A percentile compares a stretch with the other conserved stretches of the same genome.
These are phyloP conservation scores for Bacterosira constricta DNA, from an alignment of 108 stramenopile species.

Conservation along the genomic window DNA sequence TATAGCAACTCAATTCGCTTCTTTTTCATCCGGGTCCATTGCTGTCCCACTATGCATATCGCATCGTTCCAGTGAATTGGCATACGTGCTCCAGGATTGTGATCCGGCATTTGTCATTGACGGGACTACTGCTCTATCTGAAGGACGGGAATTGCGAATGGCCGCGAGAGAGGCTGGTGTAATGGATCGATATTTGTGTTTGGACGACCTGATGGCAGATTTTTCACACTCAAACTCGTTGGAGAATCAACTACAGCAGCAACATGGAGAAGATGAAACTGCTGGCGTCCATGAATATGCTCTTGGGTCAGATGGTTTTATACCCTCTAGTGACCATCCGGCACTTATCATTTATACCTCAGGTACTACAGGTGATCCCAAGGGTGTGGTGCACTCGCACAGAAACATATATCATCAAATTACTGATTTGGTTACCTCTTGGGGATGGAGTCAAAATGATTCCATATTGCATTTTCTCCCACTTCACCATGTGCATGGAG, in stretches of 20 bases:
- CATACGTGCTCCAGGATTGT: constrained; percentile 17
- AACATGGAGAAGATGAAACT: not conserved
- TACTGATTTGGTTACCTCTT: constrained; percentile 49
- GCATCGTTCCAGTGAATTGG: constrained; percentile 8
- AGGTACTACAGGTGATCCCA: constrained; percentile 95
- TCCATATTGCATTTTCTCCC: constrained; percentile 50
- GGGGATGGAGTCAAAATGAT: constrained; percentile 51
- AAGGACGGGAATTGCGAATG: constrained; percentile 4
- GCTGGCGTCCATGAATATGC: not conserved
- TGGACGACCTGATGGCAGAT: constrained; percentile 16
- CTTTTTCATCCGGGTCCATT: constrained; percentile 23
- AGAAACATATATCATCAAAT: constrained; percentile 48
- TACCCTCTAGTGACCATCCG: constrained; percentile 43
- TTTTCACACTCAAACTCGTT: not conserved
- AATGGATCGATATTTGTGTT: constrained; percentile 14
- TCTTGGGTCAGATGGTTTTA: constrained; percentile 16
- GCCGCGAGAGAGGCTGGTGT: constrained; percentile 14
- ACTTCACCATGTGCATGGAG: constrained; percentile 57
- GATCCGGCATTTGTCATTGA: constrained; percentile 26
- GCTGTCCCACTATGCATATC: constrained; percentile 19
- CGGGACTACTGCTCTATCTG: constrained; percentile 1
- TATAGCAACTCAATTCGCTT: constrained; percentile 15
- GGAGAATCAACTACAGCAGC: not conserved
- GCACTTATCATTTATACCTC: constrained; percentile 93
- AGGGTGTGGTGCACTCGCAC: constrained; percentile 59